Percentiles rank a stretch among this genome's conserved stretches.
phyloP scores from a whole-genome alignment of 2,329 filamentous ascomycete species.

The Lachnum nothofagi region DNA sequence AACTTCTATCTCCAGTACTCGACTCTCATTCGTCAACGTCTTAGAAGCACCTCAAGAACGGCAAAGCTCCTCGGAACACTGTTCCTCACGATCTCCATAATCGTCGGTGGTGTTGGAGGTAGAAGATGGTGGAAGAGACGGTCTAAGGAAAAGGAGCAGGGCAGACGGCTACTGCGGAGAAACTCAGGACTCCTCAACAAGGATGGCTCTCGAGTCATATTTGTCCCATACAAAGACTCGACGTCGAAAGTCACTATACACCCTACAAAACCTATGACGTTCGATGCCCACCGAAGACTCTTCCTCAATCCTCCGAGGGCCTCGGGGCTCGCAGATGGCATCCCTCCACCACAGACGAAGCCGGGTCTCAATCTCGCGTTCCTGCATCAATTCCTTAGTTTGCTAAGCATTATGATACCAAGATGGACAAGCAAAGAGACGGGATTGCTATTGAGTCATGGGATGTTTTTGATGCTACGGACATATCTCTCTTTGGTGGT shows the following conservation, averaged over 20 bases:
- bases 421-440: constrained; percentile 95
- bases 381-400: constrained; percentile 88
- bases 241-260: constrained; percentile 89
- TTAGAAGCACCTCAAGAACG: constrained; percentile 63
- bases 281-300: constrained; percentile 88
- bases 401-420: constrained; percentile 97
- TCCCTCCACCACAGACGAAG: constrained; percentile 85
- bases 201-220: constrained; percentile 90
- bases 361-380: constrained; percentile 94
- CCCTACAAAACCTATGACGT: constrained; percentile 85
- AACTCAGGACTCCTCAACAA: constrained; percentile 93
- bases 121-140: constrained; percentile 69
- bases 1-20: constrained; percentile 58
- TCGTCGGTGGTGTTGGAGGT: constrained; percentile 73
- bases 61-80: constrained; percentile 72
- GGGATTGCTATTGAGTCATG: constrained; percentile 80
- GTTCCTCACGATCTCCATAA: constrained; percentile 69
- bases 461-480: constrained; percentile 80
- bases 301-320: constrained; percentile 88
- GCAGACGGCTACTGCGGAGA: constrained; percentile 72
- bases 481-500: constrained; percentile 94
- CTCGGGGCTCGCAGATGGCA: constrained; percentile 69
- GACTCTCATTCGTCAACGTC: constrained; percentile 45
- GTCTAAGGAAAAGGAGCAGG: constrained; percentile 75
- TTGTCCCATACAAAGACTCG: constrained; percentile 82